Conservation (phyloP, 2,329 filamentous ascomycete genomes). For the Neoarthrinium moseri region DNA sequence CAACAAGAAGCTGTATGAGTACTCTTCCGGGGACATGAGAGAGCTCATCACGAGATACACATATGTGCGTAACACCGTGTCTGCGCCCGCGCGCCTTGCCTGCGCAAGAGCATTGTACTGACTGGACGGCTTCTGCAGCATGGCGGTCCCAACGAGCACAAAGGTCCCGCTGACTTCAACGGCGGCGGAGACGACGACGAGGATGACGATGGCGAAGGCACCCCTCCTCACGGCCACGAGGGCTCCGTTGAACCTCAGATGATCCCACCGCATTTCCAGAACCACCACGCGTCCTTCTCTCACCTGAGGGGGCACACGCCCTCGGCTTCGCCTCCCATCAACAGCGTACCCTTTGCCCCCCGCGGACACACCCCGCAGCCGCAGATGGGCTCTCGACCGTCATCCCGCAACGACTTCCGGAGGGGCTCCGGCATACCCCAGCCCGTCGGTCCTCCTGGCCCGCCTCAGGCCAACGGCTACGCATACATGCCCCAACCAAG, state of each 20-base stretch:
- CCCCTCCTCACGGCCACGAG: slow-evolving; percentile 67
- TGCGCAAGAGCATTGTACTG: not conserved
- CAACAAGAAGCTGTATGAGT: slow-evolving; percentile 99
- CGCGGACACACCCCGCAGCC: slow-evolving; percentile 83
- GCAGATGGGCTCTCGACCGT: slow-evolving; percentile 70
- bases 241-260: slow-evolving; percentile 52
- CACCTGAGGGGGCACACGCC: slow-evolving; percentile 81
- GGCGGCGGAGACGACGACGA: slow-evolving; percentile 85
- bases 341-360: slow-evolving; percentile 68
- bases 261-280: slow-evolving; percentile 70
- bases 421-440: slow-evolving; percentile 74
- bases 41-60: slow-evolving; percentile 85
- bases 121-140: slow-evolving; percentile 56
- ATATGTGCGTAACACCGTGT: slow-evolving; percentile 65
- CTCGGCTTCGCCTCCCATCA: slow-evolving; percentile 87
- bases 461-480: slow-evolving; percentile 69
- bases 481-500: slow-evolving; percentile 83
- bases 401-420: slow-evolving; percentile 77
- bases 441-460: slow-evolving; percentile 55
- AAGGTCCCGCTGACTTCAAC: slow-evolving; percentile 89
- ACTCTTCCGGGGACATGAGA: slow-evolving; percentile 90
- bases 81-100: slow-evolving; percentile 9
- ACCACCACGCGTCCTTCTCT: slow-evolving; percentile 68
- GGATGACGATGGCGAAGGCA: slow-evolving; percentile 72
- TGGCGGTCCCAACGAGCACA: slow-evolving; percentile 91